phyloP scores from a whole-genome alignment of 1,284 basidiomycete species.

The Boletus coffeatus region DNA sequence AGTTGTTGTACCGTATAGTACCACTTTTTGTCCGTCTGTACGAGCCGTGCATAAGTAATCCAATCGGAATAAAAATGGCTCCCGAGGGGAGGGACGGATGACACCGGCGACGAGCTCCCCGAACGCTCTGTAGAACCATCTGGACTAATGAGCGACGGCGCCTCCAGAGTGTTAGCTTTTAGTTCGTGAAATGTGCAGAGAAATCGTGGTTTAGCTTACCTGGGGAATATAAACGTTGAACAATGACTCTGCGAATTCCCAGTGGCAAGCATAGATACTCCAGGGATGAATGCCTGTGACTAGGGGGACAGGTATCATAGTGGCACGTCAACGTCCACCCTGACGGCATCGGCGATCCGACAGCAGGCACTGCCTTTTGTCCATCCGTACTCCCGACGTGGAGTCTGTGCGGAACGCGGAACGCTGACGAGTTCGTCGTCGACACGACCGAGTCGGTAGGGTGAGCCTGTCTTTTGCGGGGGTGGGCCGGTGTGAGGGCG shows the following conservation, averaged over 20 bases:
- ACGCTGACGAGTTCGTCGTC: constrained; percentile 55
- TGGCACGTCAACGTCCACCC: constrained; percentile 32
- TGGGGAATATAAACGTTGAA: too few relatives aligned
- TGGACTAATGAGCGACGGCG: constrained; percentile 54
- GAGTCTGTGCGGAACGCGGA: constrained; percentile 52
- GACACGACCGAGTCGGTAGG: constrained; percentile 72
- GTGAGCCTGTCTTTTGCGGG: too few relatives aligned
- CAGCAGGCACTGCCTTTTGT: constrained; percentile 78
- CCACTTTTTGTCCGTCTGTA: too few relatives aligned
- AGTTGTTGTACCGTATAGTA: too few relatives aligned
- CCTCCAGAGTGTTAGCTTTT: constrained; percentile 41
- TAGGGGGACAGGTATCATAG: too few relatives aligned
- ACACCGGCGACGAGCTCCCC: constrained; percentile 65
- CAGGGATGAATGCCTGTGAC: too few relatives aligned
- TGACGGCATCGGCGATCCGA: constrained; percentile 78
- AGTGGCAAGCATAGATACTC: too few relatives aligned
- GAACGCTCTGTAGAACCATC: constrained; percentile 64
- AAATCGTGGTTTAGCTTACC: too few relatives aligned
- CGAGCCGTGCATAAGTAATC: too few relatives aligned
- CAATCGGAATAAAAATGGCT: too few relatives aligned
- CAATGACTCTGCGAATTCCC: too few relatives aligned
- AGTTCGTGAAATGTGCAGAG: too few relatives aligned
- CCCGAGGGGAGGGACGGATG: constrained; percentile 44
- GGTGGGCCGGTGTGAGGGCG: constrained; percentile 44
- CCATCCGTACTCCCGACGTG: constrained; percentile 65